Evolutionary conservation across 768 basidiomycete species (phyloP), one percentile per base, ranked within the genome.

Genomic region (Trametes cinnabarina): DNA sequence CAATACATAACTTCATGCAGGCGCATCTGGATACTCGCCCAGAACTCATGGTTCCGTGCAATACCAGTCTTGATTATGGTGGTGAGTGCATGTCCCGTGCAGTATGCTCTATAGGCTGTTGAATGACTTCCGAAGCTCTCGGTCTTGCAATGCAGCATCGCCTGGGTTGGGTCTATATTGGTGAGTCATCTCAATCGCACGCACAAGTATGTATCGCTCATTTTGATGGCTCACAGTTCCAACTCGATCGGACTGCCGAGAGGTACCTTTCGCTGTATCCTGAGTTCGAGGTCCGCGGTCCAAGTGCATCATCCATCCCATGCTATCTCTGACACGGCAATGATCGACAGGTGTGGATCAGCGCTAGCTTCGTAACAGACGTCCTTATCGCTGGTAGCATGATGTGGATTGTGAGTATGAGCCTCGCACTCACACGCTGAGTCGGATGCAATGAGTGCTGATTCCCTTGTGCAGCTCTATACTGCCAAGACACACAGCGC

Each of bases 381-480:
- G 39, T 69, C 3, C 49, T 71, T 15, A 68, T 73, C 26, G 63
- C 70, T 1, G 61, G 39, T 4, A 61, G 65, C 26, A 68, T 71
- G 63, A 49, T 68, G 26, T 61, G 55, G 44, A 66, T 69, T 37
- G 72, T 71, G 34, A 40, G 69, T 57, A n/a, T 9, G 2, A n/a
- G n/a, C n/a, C n/a, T n/a, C n/a, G n/a, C n/a, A n/a, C n/a, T n/a
- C n/a, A n/a, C n/a, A n/a, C 30, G 6, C 30, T 7, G 30, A 32
- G n/a, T n/a, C n/a, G n/a, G n/a, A n/a, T n/a, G n/a, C n/a, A n/a
- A 32, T 12, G 30, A 32, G 30, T 12, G 12, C 2, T 32, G 30
- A 32, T 5, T 1, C 30, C 7, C n/a, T 8, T 1, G 8, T 12
- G 17, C 23, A 55, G 53, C n/a, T 55, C 32, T 55, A 39, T 23